Conservation (phyloP, 768 basidiomycete genomes). For the Mycena alexandri region DNA sequence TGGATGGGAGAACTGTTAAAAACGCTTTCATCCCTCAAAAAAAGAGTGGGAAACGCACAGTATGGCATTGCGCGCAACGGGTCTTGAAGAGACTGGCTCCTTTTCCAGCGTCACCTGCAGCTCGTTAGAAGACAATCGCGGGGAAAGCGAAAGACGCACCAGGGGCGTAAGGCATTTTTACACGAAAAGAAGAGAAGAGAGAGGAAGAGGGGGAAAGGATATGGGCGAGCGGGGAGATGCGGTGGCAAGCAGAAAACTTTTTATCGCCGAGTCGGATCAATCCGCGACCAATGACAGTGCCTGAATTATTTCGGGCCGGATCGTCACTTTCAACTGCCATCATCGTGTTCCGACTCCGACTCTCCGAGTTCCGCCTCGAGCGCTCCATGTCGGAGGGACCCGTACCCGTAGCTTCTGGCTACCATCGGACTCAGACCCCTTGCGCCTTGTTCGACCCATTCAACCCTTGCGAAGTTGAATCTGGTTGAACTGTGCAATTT, state of each 20-base stretch:
- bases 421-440: too few species aligned
- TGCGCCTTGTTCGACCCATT: too few species aligned
- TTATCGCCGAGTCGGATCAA: background rate
- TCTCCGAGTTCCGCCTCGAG: background rate
- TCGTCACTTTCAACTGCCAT: background rate
- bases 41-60: conserved; percentile 45
- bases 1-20: background rate
- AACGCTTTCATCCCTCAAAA: background rate
- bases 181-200: conserved; percentile 7
- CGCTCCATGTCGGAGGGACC: too few species aligned
- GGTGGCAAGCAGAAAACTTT: conserved; percentile 19
- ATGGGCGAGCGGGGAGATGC: background rate
- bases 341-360: background rate
- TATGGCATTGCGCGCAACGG: conserved; percentile 96
- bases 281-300: conserved; percentile 20
- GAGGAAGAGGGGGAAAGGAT: conserved; percentile 7
- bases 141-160: background rate
- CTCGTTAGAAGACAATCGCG: conserved; percentile 7
- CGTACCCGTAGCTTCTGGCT: too few species aligned
- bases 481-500: too few species aligned
- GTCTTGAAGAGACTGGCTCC: conserved; percentile 98
- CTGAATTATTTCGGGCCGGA: background rate
- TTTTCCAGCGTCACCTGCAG: conserved; percentile 84
- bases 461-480: too few species aligned
- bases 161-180: conserved; percentile 29